Base-by-base conservation (phyloP, 192 early-diverging fungal genomes). In the Umbelopsis sp. region DNA sequence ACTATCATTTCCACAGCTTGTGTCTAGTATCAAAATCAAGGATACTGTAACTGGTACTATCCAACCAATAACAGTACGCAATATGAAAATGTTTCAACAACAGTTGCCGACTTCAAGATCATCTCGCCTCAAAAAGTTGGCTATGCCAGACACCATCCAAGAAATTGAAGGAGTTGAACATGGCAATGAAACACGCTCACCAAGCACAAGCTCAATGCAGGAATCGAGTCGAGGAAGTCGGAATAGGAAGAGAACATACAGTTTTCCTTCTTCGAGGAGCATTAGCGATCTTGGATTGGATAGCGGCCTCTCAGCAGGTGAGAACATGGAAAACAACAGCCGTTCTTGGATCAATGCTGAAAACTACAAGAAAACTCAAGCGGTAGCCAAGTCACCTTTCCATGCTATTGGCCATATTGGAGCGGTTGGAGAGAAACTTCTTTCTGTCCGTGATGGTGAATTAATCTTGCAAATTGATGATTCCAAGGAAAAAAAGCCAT, bases 401-500 rank as follows among this genome's bases (percentile, higher is more conserved):
- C 29, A 34, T 62, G 56, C 56, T 0, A 62, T 62, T 7, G 26
- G 26, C 12, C 56, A 62, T 26, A 62, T 62, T 62, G 56, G 56
- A 32, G 56, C 56, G 0, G 56, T 62, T 31, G 56, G 56, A 36
- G 56, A 62, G 26, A 62, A 62, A 16, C 29, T 62, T 14, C 32
- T 62, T 20, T 62, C 56, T 14, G 56, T 62, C 11, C 56, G 56
- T 62, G 56, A 62, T 20, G 56, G 56, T 4, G 56, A 62, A 34
- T 26, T 62, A 8, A 62, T 62, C 12, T 62, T 62, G 20, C 56
- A 62, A 34, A 32, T 62, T 0, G 56, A 62, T 31, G 75, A 54
- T 16, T 45, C 69, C 25, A 70, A 79, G 1, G 75, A 79, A 34
- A 69, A 70, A 7, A 34, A 62, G 4, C 56, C 26, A 34, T 20